Base-by-base conservation (phyloP, 306 rosid species). In the Cajanus cajan region DNA sequence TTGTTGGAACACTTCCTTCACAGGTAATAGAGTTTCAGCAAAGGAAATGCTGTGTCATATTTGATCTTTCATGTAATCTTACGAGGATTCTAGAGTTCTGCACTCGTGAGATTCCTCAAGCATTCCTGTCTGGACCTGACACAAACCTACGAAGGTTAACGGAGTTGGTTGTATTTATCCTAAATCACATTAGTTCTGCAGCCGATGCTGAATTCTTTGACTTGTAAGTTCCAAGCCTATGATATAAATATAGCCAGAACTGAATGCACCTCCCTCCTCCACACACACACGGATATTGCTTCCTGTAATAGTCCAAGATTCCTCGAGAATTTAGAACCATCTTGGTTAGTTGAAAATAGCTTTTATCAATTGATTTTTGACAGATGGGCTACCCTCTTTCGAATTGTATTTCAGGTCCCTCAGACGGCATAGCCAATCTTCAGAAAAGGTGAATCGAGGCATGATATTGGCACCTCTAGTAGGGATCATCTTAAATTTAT, bases 11-110 rank as follows among this genome's bases (percentile, higher is more conserved):
- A 61, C 43, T 78, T 68, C 25, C 48, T 78, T 82, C 83, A 76
- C 94, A 95, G 99, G 99, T 95, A 70, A 22, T 89, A 79, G 98
- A 95, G 80, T 95, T 93, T 88, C 98, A 95, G 80, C 99, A 95
- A 86, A 88, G 91, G 85, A 93, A 93, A 88, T 95, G 99, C 83
- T 85, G 84, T 84, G 92, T 91, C 75, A 90, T 93, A 84, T 95
- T 90, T 85, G 99, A 95, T 85, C 99, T 93, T 69, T 95, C 99
- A 31, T 91, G 99, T 84, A 95, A 95, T 87, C 98, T 95, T 73
- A 86, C 98, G 51, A 89, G 96, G 86, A 89, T 93, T 69, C 73
- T 93, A 79, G 98, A 95, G 83, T 95, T 95, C 72, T 91, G 92
- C 77, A 93, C 99, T 54, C 93, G 19, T 25, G 93, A 90, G 74